phyloP scores from a whole-genome alignment of 106 monocot genomes.

The Dendrobium huoshanense region DNA sequence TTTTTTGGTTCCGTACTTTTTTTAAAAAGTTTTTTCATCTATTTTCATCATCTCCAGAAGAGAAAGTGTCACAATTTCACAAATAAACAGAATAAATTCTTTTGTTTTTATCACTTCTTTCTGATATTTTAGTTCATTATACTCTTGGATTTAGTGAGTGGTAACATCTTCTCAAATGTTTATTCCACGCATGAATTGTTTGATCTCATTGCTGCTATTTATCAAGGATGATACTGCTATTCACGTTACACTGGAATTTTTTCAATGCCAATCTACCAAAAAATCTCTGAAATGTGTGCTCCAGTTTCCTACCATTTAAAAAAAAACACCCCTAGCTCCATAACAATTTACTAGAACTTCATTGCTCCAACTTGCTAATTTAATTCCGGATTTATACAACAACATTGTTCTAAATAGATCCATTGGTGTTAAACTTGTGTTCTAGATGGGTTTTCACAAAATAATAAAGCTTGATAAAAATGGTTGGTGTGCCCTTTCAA shows the following conservation, averaged over 20 bases:
- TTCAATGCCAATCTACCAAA: background rate
- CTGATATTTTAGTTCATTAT: background rate
- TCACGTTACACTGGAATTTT: background rate
- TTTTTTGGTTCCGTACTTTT: background rate
- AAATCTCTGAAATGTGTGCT: background rate
- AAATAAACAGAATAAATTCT: background rate
- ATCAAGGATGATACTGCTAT: background rate
- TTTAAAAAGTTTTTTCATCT: background rate
- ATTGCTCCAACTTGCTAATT: no score
- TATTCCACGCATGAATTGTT: background rate
- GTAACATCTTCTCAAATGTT: background rate
- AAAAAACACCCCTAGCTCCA: background rate
- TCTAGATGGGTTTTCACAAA: no score
- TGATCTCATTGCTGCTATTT: background rate
- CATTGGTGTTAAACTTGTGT: no score
- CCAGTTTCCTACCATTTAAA: background rate
- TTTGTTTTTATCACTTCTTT: background rate
- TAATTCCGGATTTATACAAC: no score
- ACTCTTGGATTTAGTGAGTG: background rate
- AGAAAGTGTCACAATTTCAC: background rate
- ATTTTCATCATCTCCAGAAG: background rate
- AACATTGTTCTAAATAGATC: no score
- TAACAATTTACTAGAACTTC: background rate
- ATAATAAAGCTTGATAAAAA: no score
- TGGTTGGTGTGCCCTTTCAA: no score